phyloP scores from a whole-genome alignment of 345 rosid genomes.

The Erodium maritimum region DNA sequence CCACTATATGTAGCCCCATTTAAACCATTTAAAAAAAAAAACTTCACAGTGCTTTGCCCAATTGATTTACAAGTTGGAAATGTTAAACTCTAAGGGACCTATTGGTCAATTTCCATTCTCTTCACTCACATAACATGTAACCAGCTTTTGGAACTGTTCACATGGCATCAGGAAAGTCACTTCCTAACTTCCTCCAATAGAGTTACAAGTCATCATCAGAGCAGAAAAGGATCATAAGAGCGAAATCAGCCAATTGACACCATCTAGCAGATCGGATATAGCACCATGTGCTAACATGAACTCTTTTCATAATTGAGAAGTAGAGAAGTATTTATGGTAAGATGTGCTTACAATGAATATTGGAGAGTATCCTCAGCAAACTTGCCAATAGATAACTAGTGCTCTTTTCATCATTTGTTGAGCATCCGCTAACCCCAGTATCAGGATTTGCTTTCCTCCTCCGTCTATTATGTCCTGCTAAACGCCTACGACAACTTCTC shows the following conservation, averaged over 20 bases:
- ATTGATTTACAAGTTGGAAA: too few species aligned
- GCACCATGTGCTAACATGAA: conserved; percentile 1
- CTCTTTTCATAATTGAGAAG: conserved; percentile 1
- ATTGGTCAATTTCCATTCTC: too few species aligned
- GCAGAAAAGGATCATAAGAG: conserved; percentile 1
- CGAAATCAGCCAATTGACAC: background rate
- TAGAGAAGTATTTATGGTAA: background rate
- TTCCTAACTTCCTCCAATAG: background rate
- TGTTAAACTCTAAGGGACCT: too few species aligned
- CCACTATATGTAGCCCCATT: too few species aligned
- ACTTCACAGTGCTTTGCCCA: too few species aligned
- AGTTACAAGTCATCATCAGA: background rate
- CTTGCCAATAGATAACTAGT: conserved; percentile 40
- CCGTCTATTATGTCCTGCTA: conserved; percentile 68
- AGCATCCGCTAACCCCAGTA: conserved; percentile 16
- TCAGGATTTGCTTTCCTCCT: conserved; percentile 62
- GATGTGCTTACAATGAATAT: conserved; percentile 44
- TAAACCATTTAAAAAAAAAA: too few species aligned
- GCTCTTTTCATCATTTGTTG: conserved; percentile 35
- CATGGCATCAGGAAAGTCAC: background rate
- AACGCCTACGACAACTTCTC: conserved; percentile 69
- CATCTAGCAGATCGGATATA: background rate
- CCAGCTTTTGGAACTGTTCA: background rate
- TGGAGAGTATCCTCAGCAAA: conserved; percentile 47
- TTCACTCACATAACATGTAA: background rate